Base-by-base conservation (phyloP, 2,329 filamentous ascomycete genomes). In the Orbilia brochopaga region DNA sequence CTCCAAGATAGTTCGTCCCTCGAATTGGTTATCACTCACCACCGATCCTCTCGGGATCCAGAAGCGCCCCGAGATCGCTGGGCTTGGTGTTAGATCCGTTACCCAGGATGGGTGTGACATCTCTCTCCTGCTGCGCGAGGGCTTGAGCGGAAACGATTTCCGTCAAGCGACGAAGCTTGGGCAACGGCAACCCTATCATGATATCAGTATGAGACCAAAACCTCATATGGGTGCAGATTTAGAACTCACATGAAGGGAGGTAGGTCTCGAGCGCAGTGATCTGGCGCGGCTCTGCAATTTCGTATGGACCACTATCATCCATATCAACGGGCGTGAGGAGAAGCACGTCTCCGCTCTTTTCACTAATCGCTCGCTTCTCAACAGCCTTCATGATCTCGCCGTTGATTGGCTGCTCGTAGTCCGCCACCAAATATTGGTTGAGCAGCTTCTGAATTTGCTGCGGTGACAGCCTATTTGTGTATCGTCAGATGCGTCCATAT, bases 341-440 rank as follows among this genome's bases (percentile, higher is more conserved):
- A 58, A 99, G 85, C 2, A 69, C 65, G 1, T 97, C 92, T 77
- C 97, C 94, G 77, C 92, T 95, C 87, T 99, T 99, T 82, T 99
- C 94, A 1, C 93, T 97, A 52, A 99, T 94, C 13, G 69, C 69
- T 59, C 92, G 86, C 42, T 92, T 96, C 6, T 95, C 94, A 59
- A 99, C 95, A 6, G 94, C 94, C 83, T 99, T 99, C 94, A 99
- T 99, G 79, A 99, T 99, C 80, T 99, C 94, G 79, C 93, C 94
- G 78, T 99, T 97, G 81, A 99, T 99, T 40, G 94, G 94, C 81
- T 97, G 94, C 81, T 99, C 94, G 80, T 99, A 99, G 81, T 99
- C 94, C 70, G 94, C 94, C 65, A 99, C 93, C 54, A 99, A 86
- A 79, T 99, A 99, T 81, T 99, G 94, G 81, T 99, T 99, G 75